A percentile compares a stretch with the other conserved stretches of the same genome.
Conservation (phyloP, 345 rosid genomes). For the Abelmoschus esculentus region DNA sequence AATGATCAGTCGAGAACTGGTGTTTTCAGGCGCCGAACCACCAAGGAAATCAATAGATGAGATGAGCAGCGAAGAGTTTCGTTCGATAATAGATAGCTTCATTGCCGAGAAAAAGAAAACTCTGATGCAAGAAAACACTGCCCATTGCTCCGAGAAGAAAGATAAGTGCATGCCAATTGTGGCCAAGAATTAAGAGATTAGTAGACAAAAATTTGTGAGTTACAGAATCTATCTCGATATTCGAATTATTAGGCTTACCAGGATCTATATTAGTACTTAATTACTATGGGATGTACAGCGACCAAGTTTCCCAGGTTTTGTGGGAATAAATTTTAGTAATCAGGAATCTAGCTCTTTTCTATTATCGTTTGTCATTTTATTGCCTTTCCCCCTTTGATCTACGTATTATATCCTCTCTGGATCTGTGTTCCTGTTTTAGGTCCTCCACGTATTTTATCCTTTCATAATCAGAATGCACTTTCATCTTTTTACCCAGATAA, state of each 20-base stretch:
- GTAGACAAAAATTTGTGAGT: background rate
- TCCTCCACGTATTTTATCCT: no score
- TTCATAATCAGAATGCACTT: no score
- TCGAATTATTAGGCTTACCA: background rate
- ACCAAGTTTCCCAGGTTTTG: background rate
- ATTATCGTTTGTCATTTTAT: background rate
- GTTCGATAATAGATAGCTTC: conserved; percentile 23
- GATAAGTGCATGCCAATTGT: conserved; percentile 4
- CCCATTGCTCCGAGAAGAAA: background rate
- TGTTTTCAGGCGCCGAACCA: background rate
- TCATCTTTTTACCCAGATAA: no score
- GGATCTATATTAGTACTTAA: background rate
- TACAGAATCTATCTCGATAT: conserved; percentile 1
- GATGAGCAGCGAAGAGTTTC: conserved; percentile 30
- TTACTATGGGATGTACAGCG: conserved; percentile 5
- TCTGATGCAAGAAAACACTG: background rate
- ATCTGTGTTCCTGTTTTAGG: background rate
- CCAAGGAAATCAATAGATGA: conserved; percentile 21
- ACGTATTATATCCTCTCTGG: background rate
- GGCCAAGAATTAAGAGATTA: background rate
- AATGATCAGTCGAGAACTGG: background rate
- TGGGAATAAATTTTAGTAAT: background rate
- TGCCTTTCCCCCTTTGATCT: background rate
- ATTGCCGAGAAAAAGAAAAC: conserved; percentile 18
- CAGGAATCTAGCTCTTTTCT: background rate